Percentiles rank a stretch among this genome's conserved stretches.
Evolutionary conservation across 345 rosid species (phyloP).

Genomic region (Lenwebbia sp.): DNA sequence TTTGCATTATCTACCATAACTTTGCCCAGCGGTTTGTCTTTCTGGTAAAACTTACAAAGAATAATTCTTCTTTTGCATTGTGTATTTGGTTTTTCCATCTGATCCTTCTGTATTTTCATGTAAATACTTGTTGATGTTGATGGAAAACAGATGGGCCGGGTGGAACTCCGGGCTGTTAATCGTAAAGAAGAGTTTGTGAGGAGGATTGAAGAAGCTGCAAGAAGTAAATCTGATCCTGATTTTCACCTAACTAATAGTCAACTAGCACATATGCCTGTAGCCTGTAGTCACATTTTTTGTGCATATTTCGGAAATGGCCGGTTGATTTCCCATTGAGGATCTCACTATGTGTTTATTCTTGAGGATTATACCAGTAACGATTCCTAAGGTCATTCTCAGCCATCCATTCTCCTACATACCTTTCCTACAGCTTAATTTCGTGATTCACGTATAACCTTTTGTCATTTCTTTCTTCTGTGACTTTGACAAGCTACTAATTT

Average conservation of each 20-base stretch:
- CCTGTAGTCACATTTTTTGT: background rate
- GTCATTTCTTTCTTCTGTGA: background rate
- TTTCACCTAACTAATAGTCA: background rate
- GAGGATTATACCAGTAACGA: background rate
- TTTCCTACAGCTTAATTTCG: background rate
- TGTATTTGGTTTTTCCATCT: background rate
- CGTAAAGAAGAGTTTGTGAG: conserved; percentile 59
- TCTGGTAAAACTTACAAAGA: background rate
- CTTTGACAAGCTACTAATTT: background rate
- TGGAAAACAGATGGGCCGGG: conserved; percentile 44
- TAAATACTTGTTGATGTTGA: background rate
- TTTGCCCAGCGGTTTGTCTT: background rate
- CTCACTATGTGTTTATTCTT: background rate
- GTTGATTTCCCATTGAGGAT: background rate
- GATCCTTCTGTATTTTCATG: background rate
- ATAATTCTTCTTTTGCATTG: background rate
- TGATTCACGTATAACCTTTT: background rate
- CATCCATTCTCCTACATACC: background rate
- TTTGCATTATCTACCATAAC: background rate
- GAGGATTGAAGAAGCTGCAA: conserved; percentile 61
- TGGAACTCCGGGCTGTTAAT: conserved; percentile 49
- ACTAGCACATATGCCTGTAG: background rate
- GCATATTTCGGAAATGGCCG: background rate
- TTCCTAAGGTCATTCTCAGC: background rate
- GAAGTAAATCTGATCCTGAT: conserved; percentile 28